These are phyloP conservation scores for Salix dunnii DNA, from an alignment of 345 rosid genomes.

Conservation along the genomic window DNA sequence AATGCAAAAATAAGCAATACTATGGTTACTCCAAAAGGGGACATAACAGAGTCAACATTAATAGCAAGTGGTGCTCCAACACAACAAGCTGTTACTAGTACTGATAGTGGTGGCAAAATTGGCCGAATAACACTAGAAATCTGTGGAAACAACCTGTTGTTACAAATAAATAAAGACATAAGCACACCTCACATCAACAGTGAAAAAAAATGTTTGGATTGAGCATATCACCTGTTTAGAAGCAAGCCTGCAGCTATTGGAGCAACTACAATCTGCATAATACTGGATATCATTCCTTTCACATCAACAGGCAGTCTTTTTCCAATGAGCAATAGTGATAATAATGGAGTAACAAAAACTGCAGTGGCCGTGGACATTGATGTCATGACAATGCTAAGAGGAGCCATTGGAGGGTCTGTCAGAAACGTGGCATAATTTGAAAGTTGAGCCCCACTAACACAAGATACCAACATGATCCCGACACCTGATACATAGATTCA, in stretches of 20 bases:
- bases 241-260: conserved; percentile 85
- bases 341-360: conserved; percentile 69
- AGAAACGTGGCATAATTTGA: conserved; percentile 88
- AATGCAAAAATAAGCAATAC: conserved; percentile 50
- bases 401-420: conserved; percentile 79
- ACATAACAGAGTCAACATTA: conserved; percentile 65
- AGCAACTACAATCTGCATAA: conserved; percentile 75
- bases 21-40: conserved; percentile 64
- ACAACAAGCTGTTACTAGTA: conserved; percentile 80
- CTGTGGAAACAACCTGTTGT: conserved; percentile 65
- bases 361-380: conserved; percentile 87
- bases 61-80: conserved; percentile 91
- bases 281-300: conserved; percentile 85
- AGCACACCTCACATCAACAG: not conserved
- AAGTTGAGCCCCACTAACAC: conserved; percentile 96
- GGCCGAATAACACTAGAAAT: conserved; percentile 62
- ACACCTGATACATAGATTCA: conserved; percentile 50
- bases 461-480: conserved; percentile 91
- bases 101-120: conserved; percentile 67
- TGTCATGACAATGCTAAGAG: conserved; percentile 93
- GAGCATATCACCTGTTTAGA: conserved; percentile 56
- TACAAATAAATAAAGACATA: not conserved
- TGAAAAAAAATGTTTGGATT: not conserved
- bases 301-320: conserved; percentile 90
- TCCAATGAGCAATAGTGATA: conserved; percentile 83